phyloP scores from a whole-genome alignment of 2,329 filamentous ascomycete species.

The Stromatinia cepivora region DNA sequence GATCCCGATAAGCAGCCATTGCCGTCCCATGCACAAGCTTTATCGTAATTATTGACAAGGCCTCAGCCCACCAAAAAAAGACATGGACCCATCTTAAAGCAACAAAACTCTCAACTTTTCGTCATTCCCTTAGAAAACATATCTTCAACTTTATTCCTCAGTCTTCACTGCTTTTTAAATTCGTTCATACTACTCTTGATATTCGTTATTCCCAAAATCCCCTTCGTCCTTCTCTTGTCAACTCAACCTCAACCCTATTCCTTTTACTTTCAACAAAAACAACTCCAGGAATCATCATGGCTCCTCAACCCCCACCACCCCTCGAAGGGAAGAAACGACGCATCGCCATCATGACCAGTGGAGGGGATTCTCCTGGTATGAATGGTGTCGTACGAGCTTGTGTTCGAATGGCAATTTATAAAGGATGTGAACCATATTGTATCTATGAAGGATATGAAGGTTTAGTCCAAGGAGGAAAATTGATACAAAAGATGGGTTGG shows the following conservation, averaged over 20 bases:
- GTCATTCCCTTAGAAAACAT: background rate
- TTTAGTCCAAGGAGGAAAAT: constrained; percentile 81
- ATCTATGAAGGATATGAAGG: constrained; percentile 96
- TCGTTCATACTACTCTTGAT: background rate
- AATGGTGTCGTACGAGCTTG: constrained; percentile 72
- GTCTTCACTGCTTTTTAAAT: background rate
- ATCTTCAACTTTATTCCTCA: background rate
- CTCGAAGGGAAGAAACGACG: constrained; percentile 38
- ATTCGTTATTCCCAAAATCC: background rate
- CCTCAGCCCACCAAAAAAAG: constrained; percentile 19
- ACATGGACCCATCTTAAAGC: constrained; percentile 9
- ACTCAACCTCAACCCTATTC: background rate
- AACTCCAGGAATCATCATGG: constrained; percentile 29
- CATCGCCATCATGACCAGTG: constrained; percentile 72
- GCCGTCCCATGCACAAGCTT: background rate
- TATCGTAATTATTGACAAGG: constrained; percentile 18
- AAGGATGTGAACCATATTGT: constrained; percentile 76
- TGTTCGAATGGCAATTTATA: constrained; percentile 86
- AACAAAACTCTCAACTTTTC: constrained; percentile 5
- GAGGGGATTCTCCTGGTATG: constrained; percentile 75
- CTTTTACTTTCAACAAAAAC: constrained; percentile 15
- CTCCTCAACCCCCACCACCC: constrained; percentile 33
- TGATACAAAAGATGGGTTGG: constrained; percentile 88
- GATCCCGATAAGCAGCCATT: too few relatives aligned
- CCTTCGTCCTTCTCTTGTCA: constrained; percentile 14